Evolutionary conservation across 1,284 basidiomycete genomes (phyloP), one percentile per base, ranked within the genome.

Genomic region (Ustilago curta): DNA sequence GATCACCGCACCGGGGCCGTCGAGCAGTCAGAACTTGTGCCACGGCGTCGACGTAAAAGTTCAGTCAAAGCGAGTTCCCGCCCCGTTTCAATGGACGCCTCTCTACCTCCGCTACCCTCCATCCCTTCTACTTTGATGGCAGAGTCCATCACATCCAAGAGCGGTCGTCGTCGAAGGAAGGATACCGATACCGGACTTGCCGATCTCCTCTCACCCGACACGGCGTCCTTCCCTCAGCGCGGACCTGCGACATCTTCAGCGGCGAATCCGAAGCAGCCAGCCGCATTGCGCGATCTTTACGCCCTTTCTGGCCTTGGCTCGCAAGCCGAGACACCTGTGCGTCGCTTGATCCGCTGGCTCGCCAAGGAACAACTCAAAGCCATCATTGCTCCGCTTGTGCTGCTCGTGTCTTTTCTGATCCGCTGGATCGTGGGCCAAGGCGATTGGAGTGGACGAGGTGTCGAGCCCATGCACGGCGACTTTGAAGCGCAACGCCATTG

Each of bases 401-500:
- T 77, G 37, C 42, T 70, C 9, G 14, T 52, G 1, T 49, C 63
- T 8, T 48, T 78, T 25, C 56, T 83, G n/a, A 47, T 80, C 16
- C 72, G 79, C 11, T 76, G 71, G 57, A 55, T 66, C n/a, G 74
- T 81, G 5, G 78, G 57, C 6, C 57, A 70, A 2, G 75, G 76
- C 47, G 72, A 74, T 32, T 83, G 73, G 75, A 81, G 93, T 92
- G 80, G 94, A 7, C 85, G 89, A 64, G 87, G 84, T 18, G 89
- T 88, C 3, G 91, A 93, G 0, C 94, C 94, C 0, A 90, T 95
- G 90, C 92, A 89, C 71, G 94, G 94, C 18, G 94, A 97, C 85
- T 94, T 93, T 77, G 94, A 97, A 85, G 94, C 94, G 0, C 94
- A 96, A 81, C 88, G 94, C 55, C 94, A 96, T 85, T 96, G 94